phyloP scores from a whole-genome alignment of 352 stramenopile species.

The Globisporangium barbulae region DNA sequence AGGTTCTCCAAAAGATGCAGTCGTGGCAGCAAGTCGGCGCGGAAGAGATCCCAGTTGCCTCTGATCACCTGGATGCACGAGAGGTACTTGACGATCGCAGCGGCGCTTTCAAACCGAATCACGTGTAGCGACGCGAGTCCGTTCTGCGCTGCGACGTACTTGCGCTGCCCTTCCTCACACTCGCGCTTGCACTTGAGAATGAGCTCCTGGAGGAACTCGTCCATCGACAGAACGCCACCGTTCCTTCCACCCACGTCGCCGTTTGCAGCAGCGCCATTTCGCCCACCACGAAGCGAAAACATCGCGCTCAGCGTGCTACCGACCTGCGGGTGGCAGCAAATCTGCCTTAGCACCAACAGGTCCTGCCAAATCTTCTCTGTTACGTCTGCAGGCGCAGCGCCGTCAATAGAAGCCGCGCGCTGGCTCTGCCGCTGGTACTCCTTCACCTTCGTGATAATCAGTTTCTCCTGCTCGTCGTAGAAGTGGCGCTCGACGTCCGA shows the following conservation, averaged over 20 bases:
- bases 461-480: conserved; percentile 66
- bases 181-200: conserved; percentile 62
- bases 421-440: conserved; percentile 33
- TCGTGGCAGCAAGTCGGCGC: conserved; percentile 62
- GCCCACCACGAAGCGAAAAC: conserved; percentile 10
- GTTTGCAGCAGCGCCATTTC: not conserved
- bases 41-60: conserved; percentile 57
- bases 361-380: conserved; percentile 54
- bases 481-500: conserved; percentile 76
- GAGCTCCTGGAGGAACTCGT: conserved; percentile 71
- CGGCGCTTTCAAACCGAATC: conserved; percentile 24
- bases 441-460: conserved; percentile 33
- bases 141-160: conserved; percentile 74
- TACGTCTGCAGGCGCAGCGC: conserved; percentile 10
- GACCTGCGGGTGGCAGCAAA: conserved; percentile 92
- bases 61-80: conserved; percentile 38
- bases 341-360: conserved; percentile 82
- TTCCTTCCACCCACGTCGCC: not conserved
- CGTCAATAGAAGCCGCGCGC: not conserved
- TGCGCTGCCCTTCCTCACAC: conserved; percentile 80
- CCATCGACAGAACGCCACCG: conserved; percentile 67
- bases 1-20: conserved; percentile 72
- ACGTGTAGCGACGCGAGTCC: conserved; percentile 53
- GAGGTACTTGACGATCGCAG: conserved; percentile 57
- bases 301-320: conserved; percentile 31